These are phyloP conservation scores for Otatea glauca DNA, from an alignment of 176 grass and related monocot species.

Conservation along the genomic window DNA sequence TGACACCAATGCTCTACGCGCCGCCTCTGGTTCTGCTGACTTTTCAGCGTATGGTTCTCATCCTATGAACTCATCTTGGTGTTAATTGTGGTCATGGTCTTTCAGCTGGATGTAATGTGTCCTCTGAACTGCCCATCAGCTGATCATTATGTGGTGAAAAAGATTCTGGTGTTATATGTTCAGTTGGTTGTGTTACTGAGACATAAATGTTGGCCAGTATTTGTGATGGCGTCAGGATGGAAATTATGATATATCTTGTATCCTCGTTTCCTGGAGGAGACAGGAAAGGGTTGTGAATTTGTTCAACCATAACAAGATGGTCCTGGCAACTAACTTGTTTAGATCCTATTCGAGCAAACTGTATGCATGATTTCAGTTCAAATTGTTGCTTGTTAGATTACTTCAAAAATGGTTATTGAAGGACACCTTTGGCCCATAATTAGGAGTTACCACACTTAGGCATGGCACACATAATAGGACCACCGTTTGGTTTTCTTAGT, in stretches of 20 bases:
- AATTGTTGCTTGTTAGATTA: background rate
- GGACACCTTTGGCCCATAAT: background rate
- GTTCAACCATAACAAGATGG: background rate
- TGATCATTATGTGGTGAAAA: slow-evolving; percentile 8
- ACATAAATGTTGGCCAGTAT: background rate
- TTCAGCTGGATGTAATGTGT: background rate
- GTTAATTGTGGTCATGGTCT: background rate
- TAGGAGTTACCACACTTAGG: background rate
- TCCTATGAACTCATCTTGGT: background rate
- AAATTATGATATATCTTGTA: slow-evolving; percentile 4
- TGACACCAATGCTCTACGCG: slow-evolving; percentile 82
- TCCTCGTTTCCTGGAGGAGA: background rate
- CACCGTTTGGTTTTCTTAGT: background rate
- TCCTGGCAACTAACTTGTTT: background rate
- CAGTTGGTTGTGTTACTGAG: background rate
- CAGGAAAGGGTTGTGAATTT: background rate
- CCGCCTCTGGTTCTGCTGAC: slow-evolving; percentile 92
- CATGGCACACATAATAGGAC: background rate
- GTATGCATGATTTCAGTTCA: background rate
- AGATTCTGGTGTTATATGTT: background rate
- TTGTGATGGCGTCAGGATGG: background rate
- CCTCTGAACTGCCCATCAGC: background rate
- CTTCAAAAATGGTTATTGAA: background rate
- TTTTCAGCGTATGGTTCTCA: slow-evolving; percentile 71
- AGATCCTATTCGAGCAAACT: background rate